Evolutionary conservation across 106 monocot genomes (phyloP).

Genomic region (Allium cepa): DNA sequence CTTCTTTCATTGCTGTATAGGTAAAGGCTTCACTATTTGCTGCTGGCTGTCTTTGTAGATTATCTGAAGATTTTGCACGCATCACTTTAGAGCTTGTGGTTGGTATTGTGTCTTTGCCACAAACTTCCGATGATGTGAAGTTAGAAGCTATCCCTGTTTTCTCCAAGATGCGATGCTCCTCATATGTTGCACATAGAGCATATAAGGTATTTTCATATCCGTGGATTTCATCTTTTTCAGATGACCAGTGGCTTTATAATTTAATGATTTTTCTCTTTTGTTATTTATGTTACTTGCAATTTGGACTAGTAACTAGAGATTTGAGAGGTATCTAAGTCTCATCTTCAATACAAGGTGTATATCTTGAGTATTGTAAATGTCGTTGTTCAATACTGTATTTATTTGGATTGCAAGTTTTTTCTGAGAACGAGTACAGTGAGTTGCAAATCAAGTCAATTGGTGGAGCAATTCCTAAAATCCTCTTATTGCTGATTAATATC

Average conservation of each 20-base stretch:
- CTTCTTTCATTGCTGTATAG: constrained; percentile 14
- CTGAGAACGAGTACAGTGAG: background rate
- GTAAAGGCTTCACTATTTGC: constrained; percentile 84
- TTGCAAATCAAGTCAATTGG: background rate
- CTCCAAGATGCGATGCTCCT: constrained; percentile 61
- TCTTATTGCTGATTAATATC: background rate
- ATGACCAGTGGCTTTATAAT: background rate
- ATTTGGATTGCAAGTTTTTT: too few relatives aligned
- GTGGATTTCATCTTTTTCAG: background rate
- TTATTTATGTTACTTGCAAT: background rate
- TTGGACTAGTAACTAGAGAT: background rate
- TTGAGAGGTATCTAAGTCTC: background rate
- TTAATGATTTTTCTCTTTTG: background rate
- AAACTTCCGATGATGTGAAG: constrained; percentile 31
- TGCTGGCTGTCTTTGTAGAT: constrained; percentile 61
- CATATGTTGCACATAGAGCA: constrained; percentile 36
- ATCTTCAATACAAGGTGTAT: background rate
- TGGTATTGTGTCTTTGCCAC: constrained; percentile 29
- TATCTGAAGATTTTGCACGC: constrained; percentile 79
- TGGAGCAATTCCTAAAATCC: background rate
- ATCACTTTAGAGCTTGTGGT: constrained; percentile 41
- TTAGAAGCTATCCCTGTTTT: constrained; percentile 50
- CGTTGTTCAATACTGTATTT: background rate
- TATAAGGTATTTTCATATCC: constrained; percentile 41
- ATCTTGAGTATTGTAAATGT: background rate